These are phyloP conservation scores for Grigorovia humatica DNA, from an alignment of 805 yeast genomes.

Conservation along the genomic window DNA sequence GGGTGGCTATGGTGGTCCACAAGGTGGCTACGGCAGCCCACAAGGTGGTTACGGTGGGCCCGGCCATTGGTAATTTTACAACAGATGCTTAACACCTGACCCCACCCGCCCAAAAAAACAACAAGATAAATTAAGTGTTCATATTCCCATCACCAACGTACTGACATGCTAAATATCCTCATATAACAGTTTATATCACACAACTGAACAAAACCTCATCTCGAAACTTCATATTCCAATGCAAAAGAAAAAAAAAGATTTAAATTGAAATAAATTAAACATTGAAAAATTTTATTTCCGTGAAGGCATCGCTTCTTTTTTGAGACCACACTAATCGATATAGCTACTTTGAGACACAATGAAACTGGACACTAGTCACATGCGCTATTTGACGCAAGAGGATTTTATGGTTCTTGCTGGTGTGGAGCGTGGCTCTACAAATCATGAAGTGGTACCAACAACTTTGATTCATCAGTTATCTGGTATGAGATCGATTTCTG, in stretches of 20 bases:
- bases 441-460: constrained; percentile 93
- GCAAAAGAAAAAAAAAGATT: neutral
- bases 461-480: constrained; percentile 70
- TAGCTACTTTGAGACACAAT: constrained; percentile 30
- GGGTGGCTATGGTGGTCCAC: constrained; percentile 8
- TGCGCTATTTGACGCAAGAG: constrained; percentile 85
- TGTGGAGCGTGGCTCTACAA: constrained; percentile 80
- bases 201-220: neutral
- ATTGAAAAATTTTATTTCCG: neutral
- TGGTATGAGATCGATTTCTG: constrained; percentile 62
- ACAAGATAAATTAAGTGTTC: too few relatives aligned
- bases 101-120: too few relatives aligned
- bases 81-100: too few relatives aligned
- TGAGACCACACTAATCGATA: neutral
- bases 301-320: neutral
- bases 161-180: neutral
- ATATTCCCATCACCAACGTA: too few relatives aligned
- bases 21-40: constrained; percentile 7
- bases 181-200: neutral
- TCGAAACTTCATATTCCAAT: neutral
- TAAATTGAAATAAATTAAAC: too few relatives aligned
- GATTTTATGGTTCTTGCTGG: constrained; percentile 87
- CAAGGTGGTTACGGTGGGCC: constrained; percentile 8
- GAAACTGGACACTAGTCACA: constrained; percentile 88
- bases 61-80: neutral